Percentiles rank a stretch among this genome's conserved stretches.
Conservation (phyloP, 805 yeast genomes). For the Candida taoyuanica region DNA sequence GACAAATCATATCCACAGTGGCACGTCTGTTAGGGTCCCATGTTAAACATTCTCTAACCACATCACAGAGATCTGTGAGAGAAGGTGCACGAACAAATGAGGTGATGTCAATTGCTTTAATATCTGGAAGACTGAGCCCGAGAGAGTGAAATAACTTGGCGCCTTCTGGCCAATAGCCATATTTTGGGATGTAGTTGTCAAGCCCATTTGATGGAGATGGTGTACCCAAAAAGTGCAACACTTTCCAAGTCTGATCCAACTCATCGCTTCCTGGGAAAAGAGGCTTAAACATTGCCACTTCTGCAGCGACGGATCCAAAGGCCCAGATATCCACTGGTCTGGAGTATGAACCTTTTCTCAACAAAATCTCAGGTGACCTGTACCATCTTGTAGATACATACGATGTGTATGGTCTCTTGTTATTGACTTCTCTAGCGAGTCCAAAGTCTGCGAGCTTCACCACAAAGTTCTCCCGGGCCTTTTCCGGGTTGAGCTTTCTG, state of each 20-base stretch:
- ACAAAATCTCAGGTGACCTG: conserved; percentile 73
- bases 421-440: conserved; percentile 56
- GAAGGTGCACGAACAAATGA: conserved; percentile 43
- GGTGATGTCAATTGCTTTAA: conserved; percentile 45
- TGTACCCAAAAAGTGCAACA: conserved; percentile 65
- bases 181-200: conserved; percentile 41
- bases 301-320: conserved; percentile 74
- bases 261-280: conserved; percentile 81
- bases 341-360: conserved; percentile 58
- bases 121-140: conserved; percentile 53
- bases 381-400: conserved; percentile 87
- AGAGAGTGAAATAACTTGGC: conserved; percentile 43
- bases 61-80: conserved; percentile 32
- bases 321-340: conserved; percentile 84
- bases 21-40: conserved; percentile 80
- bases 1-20: conserved; percentile 43
- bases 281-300: conserved; percentile 67
- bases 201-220: conserved; percentile 42
- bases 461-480: conserved; percentile 41
- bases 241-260: conserved; percentile 70
- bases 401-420: conserved; percentile 57
- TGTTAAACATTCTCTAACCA: conserved; percentile 48
- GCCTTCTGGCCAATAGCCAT: conserved; percentile 75
- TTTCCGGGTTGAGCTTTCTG: conserved; percentile 18
- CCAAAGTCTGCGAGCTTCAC: conserved; percentile 81